Percentiles rank a stretch among this genome's conserved stretches.
These are phyloP conservation scores for Quercus lobata DNA, from an alignment of 331 rosid species.

Conservation along the genomic window DNA sequence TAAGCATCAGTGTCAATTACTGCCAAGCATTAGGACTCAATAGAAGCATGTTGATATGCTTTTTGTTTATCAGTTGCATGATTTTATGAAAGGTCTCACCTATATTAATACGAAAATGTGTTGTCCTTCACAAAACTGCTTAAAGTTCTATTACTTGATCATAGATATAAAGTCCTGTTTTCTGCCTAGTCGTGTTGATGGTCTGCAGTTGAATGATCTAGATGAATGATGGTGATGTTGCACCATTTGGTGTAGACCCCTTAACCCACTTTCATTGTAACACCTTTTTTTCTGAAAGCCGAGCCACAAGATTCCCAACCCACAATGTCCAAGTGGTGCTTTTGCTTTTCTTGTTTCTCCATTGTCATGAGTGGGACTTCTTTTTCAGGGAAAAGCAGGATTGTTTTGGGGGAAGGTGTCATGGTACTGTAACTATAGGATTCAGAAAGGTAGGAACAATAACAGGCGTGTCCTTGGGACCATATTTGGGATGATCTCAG, in stretches of 20 bases:
- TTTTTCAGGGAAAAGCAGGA: slow-evolving; percentile 29
- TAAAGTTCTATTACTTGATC: no score
- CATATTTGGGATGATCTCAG: no score
- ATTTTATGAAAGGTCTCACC: background rate
- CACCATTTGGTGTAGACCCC: slow-evolving; percentile 32
- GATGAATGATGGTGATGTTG: slow-evolving; percentile 14
- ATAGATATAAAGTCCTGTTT: no score
- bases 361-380: slow-evolving; percentile 24
- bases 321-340: slow-evolving; percentile 23
- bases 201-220: no score
- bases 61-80: background rate
- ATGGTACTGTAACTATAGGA: no score
- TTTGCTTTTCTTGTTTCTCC: slow-evolving; percentile 35
- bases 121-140: no score
- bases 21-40: no score
- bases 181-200: no score
- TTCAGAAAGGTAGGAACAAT: no score
- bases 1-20: background rate
- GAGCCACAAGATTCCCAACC: slow-evolving; percentile 21
- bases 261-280: slow-evolving; percentile 28
- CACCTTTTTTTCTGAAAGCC: slow-evolving; percentile 19
- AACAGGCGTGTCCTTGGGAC: no score
- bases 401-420: slow-evolving; percentile 2
- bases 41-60: background rate
- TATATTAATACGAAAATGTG: background rate